Base-by-base conservation (phyloP, 2,329 filamentous ascomycete genomes). In the Colletotrichum tabaci region DNA sequence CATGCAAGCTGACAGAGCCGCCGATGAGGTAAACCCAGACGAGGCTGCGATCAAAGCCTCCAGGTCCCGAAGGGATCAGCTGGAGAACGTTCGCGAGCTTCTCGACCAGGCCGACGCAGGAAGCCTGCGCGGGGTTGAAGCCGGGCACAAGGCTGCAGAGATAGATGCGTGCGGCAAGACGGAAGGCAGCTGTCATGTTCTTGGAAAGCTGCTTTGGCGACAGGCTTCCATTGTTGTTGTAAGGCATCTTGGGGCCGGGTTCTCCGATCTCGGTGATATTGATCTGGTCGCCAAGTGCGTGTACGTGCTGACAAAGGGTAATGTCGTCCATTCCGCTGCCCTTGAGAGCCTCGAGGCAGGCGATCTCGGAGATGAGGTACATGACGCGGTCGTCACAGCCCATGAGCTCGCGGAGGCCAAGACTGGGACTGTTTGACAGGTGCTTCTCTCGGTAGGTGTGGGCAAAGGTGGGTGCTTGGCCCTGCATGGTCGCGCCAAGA, bases 351-450 rank as follows among this genome's bases (percentile, higher is more conserved):
- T 98, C 96, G 64, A 99, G 90, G 82, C 96, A 98, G 66, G 96
- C 94, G 77, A 98, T 98, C 84, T 99, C 96, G 2, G 95, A 97
- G 80, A 99, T 97, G 77, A 98, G 87, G 82, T 98, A 98, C 95
- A 99, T 98, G 83, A 98, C 93, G 26, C 92, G 91, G 83, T 99
- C 96, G 74, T 98, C 96, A 82, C 96, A 98, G 76, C 96, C 96
- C 95, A 98, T 98, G 62, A 98, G 89, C 84, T 97, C 95, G 64
- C 93, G 91, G 47, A 99, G 88, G 13, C 96, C 96, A 16, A 92
- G 86, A 66, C 86, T 89, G 26, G 87, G 83, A 81, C 89, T 89
- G 74, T 84, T 81, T 12, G 94, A 93, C 62, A 98, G 89, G 81
- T 98, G 94, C 87, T 98, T 97, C 81, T 96, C 92, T 61, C 96